Conservation (phyloP, 2,329 filamentous ascomycete species). For the Ustilaginoidea virens region DNA sequence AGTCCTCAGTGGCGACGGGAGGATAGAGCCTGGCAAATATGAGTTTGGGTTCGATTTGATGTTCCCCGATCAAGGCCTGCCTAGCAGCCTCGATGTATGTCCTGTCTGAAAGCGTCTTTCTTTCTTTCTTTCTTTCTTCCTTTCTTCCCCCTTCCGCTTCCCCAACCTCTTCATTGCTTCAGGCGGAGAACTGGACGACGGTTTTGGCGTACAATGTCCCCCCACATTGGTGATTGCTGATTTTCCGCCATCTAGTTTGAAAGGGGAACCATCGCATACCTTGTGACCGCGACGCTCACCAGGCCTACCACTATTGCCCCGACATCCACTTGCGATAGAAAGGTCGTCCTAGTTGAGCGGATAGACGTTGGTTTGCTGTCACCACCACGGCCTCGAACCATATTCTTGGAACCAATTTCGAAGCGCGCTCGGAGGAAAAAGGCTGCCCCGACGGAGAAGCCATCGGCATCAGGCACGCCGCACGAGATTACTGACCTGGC, state of each 20-base stretch:
- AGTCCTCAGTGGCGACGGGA: slow-evolving; percentile 63
- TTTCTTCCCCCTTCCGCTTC: no score
- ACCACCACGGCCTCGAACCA: slow-evolving; percentile 62
- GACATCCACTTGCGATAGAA: slow-evolving; percentile 64
- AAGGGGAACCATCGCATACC: slow-evolving; percentile 81
- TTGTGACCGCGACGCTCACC: slow-evolving; percentile 79
- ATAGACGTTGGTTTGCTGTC: slow-evolving; percentile 69
- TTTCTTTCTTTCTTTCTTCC: no score
- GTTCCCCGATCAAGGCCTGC: slow-evolving; percentile 53
- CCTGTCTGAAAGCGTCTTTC: no score
- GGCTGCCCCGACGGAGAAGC: slow-evolving; percentile 27
- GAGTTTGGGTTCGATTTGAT: slow-evolving; percentile 65
- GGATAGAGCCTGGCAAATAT: slow-evolving; percentile 57
- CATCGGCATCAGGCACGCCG: slow-evolving; percentile 22
- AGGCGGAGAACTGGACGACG: no score
- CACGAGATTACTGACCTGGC: slow-evolving; percentile 21
- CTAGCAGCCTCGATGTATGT: slow-evolving; percentile 90
- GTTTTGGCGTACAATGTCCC: no score
- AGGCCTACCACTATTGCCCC: slow-evolving; percentile 75
- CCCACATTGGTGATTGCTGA: no score
- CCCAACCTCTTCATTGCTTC: no score
- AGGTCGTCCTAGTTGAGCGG: slow-evolving; percentile 63
- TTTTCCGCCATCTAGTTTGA: slow-evolving; percentile 65
- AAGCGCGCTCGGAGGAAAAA: slow-evolving; percentile 50
- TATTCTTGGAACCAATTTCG: slow-evolving; percentile 79